Evolutionary conservation across 192 early-diverging fungal genomes (phyloP), one percentile per base, ranked within the genome.

Genomic region (Coemansia sp.): DNA sequence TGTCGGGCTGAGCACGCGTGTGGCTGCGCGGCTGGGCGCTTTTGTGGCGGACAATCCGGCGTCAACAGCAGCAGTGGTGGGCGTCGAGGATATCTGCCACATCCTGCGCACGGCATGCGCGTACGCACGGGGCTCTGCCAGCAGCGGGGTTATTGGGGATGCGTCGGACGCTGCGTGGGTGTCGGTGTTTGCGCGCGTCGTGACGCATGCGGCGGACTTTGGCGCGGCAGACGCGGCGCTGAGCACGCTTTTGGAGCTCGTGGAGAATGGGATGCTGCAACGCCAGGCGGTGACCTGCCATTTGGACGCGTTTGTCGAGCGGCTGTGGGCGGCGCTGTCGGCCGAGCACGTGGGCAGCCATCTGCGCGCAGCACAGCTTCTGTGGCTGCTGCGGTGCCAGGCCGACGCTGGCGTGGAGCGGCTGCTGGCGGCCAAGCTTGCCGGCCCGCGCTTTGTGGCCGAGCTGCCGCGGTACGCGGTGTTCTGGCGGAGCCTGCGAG

Each of bases 241-340:
- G 6, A 52, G 45, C 29, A 68, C 69, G 10, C 45, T 78, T 35
- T 54, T 69, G 23, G 60, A 58, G 23, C 71, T 69, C 62, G 65
- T 59, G 11, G 65, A 64, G 23, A 60, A 51, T 40, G 46, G 46
- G 4, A 44, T 60, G n/a, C 27, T 80, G 24, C 35, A 52, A 1
- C 49, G 29, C 7, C 49, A 52, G 6, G 27, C 29, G 28, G n/a
- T 52, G 8, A 30, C 28, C 16, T 35, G 27, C 21, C 32, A 23
- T 0, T 29, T 81, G 43, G 25, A 44, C 4, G 48, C 18, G 43
- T 49, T 81, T 54, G 67, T 73, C 28, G 48, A 59, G 32, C 64
- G 80, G 56, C 67, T 88, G 6, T 96, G 94, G 94, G 56, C 56
- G 5, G 87, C 84, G 45, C 67, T 96, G 18, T 65, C 71, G 8